phyloP scores from a whole-genome alignment of 2,329 filamentous ascomycete genomes.

The Aspergillus piperis region DNA sequence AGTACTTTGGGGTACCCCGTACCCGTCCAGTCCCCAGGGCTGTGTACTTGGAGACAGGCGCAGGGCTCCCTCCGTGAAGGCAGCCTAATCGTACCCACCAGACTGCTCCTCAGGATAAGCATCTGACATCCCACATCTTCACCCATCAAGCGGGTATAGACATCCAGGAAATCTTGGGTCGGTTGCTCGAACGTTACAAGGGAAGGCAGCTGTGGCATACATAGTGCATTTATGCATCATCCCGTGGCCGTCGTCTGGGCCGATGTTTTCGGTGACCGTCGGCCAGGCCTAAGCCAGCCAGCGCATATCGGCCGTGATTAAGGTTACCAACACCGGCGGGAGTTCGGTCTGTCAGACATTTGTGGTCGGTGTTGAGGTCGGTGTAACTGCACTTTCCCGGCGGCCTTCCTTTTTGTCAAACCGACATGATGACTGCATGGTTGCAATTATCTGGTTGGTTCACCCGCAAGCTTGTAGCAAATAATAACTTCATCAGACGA shows the following conservation, averaged over 20 bases:
- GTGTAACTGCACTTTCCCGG: not conserved
- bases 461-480: not conserved
- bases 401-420: not conserved
- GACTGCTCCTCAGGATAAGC: not conserved
- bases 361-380: not conserved
- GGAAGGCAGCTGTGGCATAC: not conserved
- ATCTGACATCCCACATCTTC: not conserved
- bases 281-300: not conserved
- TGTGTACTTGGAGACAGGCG: not conserved
- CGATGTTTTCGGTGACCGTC: conserved; percentile 3
- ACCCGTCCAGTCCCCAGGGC: not conserved
- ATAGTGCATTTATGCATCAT: not conserved
- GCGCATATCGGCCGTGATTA: not conserved
- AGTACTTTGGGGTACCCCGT: not conserved
- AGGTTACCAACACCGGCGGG: conserved; percentile 2
- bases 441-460: not conserved
- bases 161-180: not conserved
- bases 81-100: not conserved
- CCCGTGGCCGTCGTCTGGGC: not conserved
- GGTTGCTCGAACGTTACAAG: not conserved
- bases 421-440: conserved; percentile 9
- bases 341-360: not conserved
- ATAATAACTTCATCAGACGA: not conserved
- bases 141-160: not conserved
- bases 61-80: not conserved